A percentile compares a stretch with the other conserved stretches of the same genome.
Conservation (phyloP, 768 basidiomycete species). For the Suillus tomentosus region DNA sequence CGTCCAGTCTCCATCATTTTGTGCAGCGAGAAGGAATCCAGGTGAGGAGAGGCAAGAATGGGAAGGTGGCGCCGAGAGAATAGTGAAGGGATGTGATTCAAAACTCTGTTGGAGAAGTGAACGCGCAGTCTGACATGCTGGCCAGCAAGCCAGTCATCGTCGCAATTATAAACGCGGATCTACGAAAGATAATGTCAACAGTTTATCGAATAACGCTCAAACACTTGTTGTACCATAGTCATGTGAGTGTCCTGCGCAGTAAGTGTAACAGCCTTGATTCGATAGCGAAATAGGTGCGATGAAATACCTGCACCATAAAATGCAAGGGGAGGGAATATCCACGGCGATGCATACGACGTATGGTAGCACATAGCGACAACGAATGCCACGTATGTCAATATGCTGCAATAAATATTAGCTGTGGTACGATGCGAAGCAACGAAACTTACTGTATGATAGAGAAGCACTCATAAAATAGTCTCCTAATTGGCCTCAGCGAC, state of each 20-base stretch:
- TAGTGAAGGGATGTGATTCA: slow-evolving; percentile 82
- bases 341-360: slow-evolving; percentile 75
- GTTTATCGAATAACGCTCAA: no score
- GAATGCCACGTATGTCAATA: slow-evolving; percentile 54
- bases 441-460: slow-evolving; percentile 75
- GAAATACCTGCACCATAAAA: slow-evolving; percentile 81
- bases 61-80: slow-evolving; percentile 64
- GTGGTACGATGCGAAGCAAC: not conserved
- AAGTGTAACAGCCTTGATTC: slow-evolving; percentile 76
- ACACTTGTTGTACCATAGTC: slow-evolving; percentile 58
- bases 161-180: slow-evolving; percentile 57
- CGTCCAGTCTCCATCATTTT: slow-evolving; percentile 76
- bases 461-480: slow-evolving; percentile 60
- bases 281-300: slow-evolving; percentile 65
- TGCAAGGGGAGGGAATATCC: slow-evolving; percentile 83
- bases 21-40: slow-evolving; percentile 65
- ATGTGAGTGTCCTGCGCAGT: slow-evolving; percentile 62
- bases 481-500: slow-evolving; percentile 62
- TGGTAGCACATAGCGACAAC: slow-evolving; percentile 82
- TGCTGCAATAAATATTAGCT: slow-evolving; percentile 31
- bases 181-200: slow-evolving; percentile 21
- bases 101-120: slow-evolving; percentile 56
- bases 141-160: slow-evolving; percentile 60
- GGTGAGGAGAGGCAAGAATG: slow-evolving; percentile 46
- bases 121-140: slow-evolving; percentile 54